Percentiles rank a stretch among this genome's conserved stretches.
Evolutionary conservation across 2,329 filamentous ascomycete genomes (phyloP).

Genomic region (Exserohilum rostratum): DNA sequence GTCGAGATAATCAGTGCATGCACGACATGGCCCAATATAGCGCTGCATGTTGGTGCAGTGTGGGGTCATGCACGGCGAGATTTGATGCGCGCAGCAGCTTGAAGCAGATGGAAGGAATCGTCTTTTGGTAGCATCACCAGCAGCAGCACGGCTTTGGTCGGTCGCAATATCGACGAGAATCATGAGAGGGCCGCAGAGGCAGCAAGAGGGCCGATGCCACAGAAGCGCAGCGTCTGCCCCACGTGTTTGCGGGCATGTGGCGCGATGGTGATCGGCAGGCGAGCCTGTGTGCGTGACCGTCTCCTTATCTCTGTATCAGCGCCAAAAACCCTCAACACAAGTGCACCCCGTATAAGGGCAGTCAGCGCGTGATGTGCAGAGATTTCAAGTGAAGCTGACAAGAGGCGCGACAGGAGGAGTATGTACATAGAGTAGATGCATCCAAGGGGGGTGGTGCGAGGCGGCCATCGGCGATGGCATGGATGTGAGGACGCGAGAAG

Average conservation of each 20-base stretch:
- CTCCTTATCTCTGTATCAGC: slow-evolving; percentile 8
- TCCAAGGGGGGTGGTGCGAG: too few species aligned
- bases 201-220: not conserved
- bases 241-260: slow-evolving; percentile 15
- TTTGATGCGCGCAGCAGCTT: not conserved
- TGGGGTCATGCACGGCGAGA: slow-evolving; percentile 12
- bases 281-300: slow-evolving; percentile 15
- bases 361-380: not conserved
- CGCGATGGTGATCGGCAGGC: slow-evolving; percentile 11
- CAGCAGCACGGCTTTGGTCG: too few species aligned
- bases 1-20: slow-evolving; percentile 4
- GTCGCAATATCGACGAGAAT: too few species aligned
- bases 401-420: too few species aligned
- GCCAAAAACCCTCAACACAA: not conserved
- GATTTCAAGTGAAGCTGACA: not conserved
- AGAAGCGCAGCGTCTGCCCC: slow-evolving; percentile 9
- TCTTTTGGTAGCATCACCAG: too few species aligned
- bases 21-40: slow-evolving; percentile 6
- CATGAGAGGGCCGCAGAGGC: too few species aligned
- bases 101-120: not conserved
- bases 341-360: not conserved
- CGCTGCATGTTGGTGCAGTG: slow-evolving; percentile 5
- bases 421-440: too few species aligned
- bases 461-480: slow-evolving; percentile 7
- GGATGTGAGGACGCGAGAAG: too few species aligned